Percentiles rank a stretch among this genome's conserved stretches.
Conservation (phyloP, 305 asterid genomes). For the Salvia sclarea region DNA sequence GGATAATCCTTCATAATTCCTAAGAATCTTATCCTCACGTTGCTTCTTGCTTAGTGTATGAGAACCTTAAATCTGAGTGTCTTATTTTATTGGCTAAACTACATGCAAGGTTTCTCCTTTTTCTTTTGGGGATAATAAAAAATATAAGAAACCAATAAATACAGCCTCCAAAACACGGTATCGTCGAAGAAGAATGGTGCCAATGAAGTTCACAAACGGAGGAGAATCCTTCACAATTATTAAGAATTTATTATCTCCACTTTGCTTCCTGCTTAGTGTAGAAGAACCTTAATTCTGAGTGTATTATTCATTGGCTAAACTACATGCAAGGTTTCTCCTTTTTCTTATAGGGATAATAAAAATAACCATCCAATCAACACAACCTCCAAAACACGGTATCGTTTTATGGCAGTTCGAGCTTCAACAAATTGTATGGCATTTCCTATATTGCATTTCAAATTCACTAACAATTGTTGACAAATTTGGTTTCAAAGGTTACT, state of each 20-base stretch:
- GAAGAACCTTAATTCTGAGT: conserved; percentile 1
- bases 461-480: not conserved
- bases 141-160: not conserved
- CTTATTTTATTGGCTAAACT: not conserved
- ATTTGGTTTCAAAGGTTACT: not conserved
- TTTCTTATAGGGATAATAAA: not conserved
- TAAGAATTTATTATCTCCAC: not conserved
- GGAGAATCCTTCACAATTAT: not conserved
- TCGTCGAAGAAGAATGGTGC: too few species aligned
- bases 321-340: not conserved
- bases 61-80: conserved; percentile 3
- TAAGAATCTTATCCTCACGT: not conserved
- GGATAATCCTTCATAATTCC: conserved; percentile 1
- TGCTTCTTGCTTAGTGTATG: not conserved
- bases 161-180: not conserved
- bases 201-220: too few species aligned
- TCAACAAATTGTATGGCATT: not conserved
- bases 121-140: not conserved
- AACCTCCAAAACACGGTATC: not conserved
- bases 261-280: not conserved
- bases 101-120: not conserved
- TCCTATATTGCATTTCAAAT: not conserved
- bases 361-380: not conserved
- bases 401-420: not conserved
- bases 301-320: not conserved